A percentile compares a stretch with the other conserved stretches of the same genome.
Conservation (phyloP, 352 stramenopile genomes). For the Lagenidium giganteum region DNA sequence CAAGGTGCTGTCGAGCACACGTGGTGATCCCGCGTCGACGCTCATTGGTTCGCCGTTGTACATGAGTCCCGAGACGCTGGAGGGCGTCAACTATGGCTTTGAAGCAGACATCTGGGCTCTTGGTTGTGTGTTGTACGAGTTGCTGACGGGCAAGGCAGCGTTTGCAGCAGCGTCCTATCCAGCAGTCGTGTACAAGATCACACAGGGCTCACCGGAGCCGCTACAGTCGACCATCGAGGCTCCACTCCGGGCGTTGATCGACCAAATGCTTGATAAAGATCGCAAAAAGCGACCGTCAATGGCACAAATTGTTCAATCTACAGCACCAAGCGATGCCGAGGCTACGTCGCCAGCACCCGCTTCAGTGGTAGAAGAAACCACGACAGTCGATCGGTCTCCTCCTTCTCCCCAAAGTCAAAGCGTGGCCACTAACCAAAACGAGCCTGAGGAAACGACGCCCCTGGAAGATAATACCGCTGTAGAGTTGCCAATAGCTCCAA, state of each 20-base stretch:
- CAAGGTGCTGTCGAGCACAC: constrained; percentile 31
- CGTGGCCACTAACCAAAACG: too few relatives aligned
- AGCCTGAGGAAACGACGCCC: too few relatives aligned
- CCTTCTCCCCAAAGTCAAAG: too few relatives aligned
- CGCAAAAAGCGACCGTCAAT: constrained; percentile 5
- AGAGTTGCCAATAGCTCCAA: too few relatives aligned
- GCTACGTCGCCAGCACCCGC: neutral
- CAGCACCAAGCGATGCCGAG: neutral
- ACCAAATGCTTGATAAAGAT: constrained; percentile 21
- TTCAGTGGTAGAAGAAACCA: neutral
- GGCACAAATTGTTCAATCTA: constrained; percentile 1
- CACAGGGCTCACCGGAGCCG: constrained; percentile 24
- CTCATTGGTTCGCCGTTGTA: constrained; percentile 68
- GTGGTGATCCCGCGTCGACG: constrained; percentile 26
- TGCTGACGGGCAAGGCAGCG: constrained; percentile 33
- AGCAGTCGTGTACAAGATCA: constrained; percentile 42
- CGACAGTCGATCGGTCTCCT: too few relatives aligned
- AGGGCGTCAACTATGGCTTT: constrained; percentile 47
- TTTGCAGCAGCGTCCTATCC: constrained; percentile 63
- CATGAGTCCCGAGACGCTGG: constrained; percentile 72
- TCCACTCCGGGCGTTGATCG: constrained; percentile 16
- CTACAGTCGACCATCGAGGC: constrained; percentile 14
- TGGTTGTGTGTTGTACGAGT: constrained; percentile 78
- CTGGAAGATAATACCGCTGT: too few relatives aligned
- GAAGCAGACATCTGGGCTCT: constrained; percentile 75